Evolutionary conservation across 129 eudicot species (phyloP).

Genomic region (Helichrysum umbraculigerum): DNA sequence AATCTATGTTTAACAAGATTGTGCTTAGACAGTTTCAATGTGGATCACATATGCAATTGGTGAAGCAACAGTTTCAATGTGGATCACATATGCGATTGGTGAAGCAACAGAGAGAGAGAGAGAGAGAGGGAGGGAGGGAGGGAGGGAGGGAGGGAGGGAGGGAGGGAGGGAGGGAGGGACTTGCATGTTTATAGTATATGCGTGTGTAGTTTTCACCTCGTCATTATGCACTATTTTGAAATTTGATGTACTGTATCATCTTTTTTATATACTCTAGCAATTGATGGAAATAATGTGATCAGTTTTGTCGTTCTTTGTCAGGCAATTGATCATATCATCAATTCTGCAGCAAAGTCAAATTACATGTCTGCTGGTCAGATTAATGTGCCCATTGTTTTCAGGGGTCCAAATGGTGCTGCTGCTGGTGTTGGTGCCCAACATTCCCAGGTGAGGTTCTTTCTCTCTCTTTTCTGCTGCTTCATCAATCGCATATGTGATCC

Average conservation of each 20-base stretch:
- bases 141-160: too few relatives aligned
- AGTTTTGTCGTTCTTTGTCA: conserved; percentile 39
- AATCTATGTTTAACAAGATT: neutral
- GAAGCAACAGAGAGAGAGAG: too few relatives aligned
- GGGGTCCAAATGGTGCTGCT: conserved; percentile 99
- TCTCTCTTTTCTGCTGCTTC: conserved; percentile 8
- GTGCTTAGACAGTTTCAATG: neutral
- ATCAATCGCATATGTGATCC: neutral
- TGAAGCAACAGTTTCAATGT: too few relatives aligned
- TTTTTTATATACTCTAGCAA: neutral
- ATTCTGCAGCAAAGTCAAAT: conserved; percentile 97
- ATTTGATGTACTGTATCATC: neutral
- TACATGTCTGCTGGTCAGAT: conserved; percentile 97
- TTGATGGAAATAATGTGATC: neutral
- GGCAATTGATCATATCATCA: conserved; percentile 97
- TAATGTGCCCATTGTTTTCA: conserved; percentile 89
- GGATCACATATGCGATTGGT: too few relatives aligned
- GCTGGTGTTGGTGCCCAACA: conserved; percentile 99
- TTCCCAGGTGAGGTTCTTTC: conserved; percentile 60
- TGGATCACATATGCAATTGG: too few relatives aligned
- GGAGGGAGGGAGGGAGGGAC: too few relatives aligned
- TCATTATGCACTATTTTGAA: neutral
- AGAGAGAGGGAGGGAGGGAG: too few relatives aligned
- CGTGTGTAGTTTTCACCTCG: neutral
- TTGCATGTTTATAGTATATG: too few relatives aligned